phyloP scores from a whole-genome alignment of 2,329 filamentous ascomycete species.

The Hypoxylon sp. region DNA sequence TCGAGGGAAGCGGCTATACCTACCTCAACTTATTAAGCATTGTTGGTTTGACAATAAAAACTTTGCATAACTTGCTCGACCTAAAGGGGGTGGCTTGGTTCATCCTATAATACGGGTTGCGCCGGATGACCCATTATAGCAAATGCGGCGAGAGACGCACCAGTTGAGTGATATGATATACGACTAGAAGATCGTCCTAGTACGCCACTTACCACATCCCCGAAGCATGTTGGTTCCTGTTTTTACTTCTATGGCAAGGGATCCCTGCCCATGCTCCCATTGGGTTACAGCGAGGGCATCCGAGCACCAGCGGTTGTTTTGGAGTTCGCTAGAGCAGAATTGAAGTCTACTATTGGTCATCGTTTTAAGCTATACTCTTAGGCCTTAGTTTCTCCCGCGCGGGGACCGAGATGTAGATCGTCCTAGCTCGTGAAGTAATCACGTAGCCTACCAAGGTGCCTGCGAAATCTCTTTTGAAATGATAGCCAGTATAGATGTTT shows the following conservation, averaged over 20 bases:
- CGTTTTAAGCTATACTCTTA: constrained; percentile 4
- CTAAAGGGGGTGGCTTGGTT: constrained; percentile 16
- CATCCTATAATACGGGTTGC: background rate
- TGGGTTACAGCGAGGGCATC: constrained; percentile 34
- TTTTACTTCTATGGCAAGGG: constrained; percentile 29
- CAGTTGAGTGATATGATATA: constrained; percentile 8
- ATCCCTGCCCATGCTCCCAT: constrained; percentile 35
- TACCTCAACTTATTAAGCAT: background rate
- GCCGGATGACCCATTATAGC: background rate
- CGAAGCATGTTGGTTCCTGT: constrained; percentile 27
- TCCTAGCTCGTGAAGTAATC: background rate
- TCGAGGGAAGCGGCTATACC: constrained; percentile 4
- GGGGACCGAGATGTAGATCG: background rate
- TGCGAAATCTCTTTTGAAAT: background rate
- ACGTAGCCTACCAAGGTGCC: background rate
- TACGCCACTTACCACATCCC: constrained; percentile 10
- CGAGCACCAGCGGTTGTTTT: constrained; percentile 17
- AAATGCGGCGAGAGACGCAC: constrained; percentile 10
- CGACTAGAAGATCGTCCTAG: background rate
- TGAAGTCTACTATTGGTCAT: constrained; percentile 13
- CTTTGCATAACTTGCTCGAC: constrained; percentile 28
- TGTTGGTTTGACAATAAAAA: constrained; percentile 15
- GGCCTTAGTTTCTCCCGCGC: background rate
- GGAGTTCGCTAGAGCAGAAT: constrained; percentile 1
- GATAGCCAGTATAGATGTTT: background rate